Evolutionary conservation across 495 filamentous ascomycete genomes (phyloP), one percentile per base, ranked within the genome.

Genomic region (Trichocladium antarcticum): DNA sequence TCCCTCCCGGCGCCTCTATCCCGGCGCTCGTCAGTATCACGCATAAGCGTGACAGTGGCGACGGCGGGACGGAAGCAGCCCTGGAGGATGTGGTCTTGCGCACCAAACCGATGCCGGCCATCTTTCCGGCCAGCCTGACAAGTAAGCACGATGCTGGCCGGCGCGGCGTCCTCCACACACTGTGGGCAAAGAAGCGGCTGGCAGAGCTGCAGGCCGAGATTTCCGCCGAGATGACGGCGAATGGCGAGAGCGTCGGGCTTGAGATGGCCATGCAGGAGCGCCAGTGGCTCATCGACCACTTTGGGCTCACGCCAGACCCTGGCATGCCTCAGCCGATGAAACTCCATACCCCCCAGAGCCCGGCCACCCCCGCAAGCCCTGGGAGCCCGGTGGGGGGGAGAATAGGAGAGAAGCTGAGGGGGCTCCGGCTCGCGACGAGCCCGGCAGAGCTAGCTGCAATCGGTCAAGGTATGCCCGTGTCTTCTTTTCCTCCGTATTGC

Each of bases 201-300:
- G 78, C 76, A 19, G 80, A 82, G 20, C 66, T 89, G 14, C 75
- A 85, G n/a, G 68, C 72, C 24, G 85, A 93, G 66, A 87, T 90
- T 45, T 73, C 60, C 0, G 61, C 65, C 3, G 81, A 85, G 59
- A 75, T 77, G 54, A 64, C 63, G 54, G 72, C 66, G 21, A 90
- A 90, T 60, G 76, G 72, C 22, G 86, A 89, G 60, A 81, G 85
- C 27, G 75, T 93, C 19, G 86, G 82, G 4, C 66, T 89, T 39
- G 78, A 84, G 54, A 89, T 93, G 84, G 84, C 83, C 1, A 57
- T 83, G 27, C 77, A 84, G 45, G 86, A 93, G 61, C 83, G 82
- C 51, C 77, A 82, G 47, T 89, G 85, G 85, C 84, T 93, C 35
- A 79, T 87, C 60, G 65, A 76, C 24, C 83, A 87, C 53, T 92